Percentiles rank a stretch among this genome's conserved stretches.
Conservation (phyloP, 2,329 filamentous ascomycete species). For the Monosporascus sp. region DNA sequence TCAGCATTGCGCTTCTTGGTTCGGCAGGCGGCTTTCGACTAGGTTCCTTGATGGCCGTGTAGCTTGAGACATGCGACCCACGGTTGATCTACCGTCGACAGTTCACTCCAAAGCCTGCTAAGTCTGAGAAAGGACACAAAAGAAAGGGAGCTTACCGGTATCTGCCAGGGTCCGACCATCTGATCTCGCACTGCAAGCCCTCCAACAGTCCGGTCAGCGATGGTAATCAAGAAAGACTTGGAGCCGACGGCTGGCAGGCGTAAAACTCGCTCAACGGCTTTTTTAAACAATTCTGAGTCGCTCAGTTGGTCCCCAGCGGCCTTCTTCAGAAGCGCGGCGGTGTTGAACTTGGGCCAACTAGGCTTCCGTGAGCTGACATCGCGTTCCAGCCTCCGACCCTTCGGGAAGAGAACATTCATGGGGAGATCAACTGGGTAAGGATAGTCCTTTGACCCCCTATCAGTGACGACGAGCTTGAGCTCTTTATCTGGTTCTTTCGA, state of each 20-base stretch:
- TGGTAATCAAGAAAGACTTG: conserved; percentile 95
- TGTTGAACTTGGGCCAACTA: conserved; percentile 54
- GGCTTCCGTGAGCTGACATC: conserved; percentile 19
- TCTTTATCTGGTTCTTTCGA: conserved; percentile 52
- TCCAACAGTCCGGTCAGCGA: conserved; percentile 87
- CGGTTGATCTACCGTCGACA: too few species aligned
- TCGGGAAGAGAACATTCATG: conserved; percentile 25
- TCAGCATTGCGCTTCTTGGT: too few species aligned
- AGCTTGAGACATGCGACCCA: too few species aligned
- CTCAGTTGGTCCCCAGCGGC: conserved; percentile 68
- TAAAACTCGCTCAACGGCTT: conserved; percentile 78
- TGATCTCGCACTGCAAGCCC: conserved; percentile 86
- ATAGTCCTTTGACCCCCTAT: conserved; percentile 19
- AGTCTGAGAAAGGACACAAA: too few species aligned
- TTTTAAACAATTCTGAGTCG: conserved; percentile 49
- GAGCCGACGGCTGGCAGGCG: conserved; percentile 87
- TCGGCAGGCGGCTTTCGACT: too few species aligned
- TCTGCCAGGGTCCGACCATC: conserved; percentile 95
- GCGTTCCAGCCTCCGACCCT: conserved; percentile 21
- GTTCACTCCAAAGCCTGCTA: too few species aligned
- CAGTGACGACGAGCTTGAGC: conserved; percentile 63
- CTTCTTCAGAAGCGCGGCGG: conserved; percentile 57
- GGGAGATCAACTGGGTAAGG: conserved; percentile 24
- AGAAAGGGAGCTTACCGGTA: conserved; percentile 46
- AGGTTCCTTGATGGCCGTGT: too few species aligned